Evolutionary conservation across 2,329 filamentous ascomycete genomes (phyloP).

Genomic region (Calonectria crousiana): DNA sequence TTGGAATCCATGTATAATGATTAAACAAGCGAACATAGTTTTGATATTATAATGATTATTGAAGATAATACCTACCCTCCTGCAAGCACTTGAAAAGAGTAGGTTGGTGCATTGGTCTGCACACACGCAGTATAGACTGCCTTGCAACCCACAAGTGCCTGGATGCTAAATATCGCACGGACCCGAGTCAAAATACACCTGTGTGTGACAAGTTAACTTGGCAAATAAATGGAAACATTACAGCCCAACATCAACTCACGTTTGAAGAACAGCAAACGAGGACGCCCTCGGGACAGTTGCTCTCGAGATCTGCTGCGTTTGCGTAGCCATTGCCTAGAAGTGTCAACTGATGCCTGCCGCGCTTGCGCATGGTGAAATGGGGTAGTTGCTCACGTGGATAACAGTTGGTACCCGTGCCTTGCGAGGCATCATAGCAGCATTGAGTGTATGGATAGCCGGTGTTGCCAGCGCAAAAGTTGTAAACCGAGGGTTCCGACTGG

Average conservation of each 20-base stretch:
- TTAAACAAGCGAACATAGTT: background rate
- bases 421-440: background rate
- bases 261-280: background rate
- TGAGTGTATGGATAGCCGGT: background rate
- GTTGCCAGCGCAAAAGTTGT: background rate
- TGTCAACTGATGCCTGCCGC: no score
- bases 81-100: background rate
- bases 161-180: no score
- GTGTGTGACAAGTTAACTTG: no score
- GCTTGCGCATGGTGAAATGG: no score
- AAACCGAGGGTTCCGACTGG: background rate
- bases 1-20: background rate
- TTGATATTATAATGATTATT: background rate
- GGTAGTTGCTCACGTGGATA: background rate
- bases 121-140: background rate
- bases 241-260: background rate
- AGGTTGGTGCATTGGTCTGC: background rate
- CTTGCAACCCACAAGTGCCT: no score
- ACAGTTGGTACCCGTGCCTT: background rate
- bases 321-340: no score
- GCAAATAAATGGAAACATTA: no score
- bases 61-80: no score
- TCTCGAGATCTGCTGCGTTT: no score
- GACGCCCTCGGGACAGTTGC: no score
- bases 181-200: no score